Conservation (phyloP, 108 stramenopile species). For the Cyclostephanos invisitatus region DNA sequence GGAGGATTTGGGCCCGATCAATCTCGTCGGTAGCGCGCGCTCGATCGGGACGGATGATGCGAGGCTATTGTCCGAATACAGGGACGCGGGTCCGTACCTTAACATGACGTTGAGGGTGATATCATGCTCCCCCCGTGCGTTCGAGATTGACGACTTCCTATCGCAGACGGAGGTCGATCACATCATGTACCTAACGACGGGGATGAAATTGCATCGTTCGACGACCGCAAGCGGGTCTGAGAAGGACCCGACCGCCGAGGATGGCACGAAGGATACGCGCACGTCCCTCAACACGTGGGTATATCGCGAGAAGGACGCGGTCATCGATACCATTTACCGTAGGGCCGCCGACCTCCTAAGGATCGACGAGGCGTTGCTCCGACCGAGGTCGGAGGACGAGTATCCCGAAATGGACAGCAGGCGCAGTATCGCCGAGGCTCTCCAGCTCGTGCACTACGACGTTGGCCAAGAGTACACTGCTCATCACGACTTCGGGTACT, state of each 20-base stretch:
- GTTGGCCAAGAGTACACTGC: constrained; percentile 82
- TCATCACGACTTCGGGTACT: constrained; percentile 89
- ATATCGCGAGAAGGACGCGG: constrained; percentile 56
- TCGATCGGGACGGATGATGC: constrained; percentile 52
- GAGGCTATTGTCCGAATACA: constrained; percentile 62
- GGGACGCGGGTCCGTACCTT: constrained; percentile 43
- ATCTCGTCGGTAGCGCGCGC: constrained; percentile 26
- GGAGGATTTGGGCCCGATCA: constrained; percentile 43
- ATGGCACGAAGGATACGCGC: constrained; percentile 58
- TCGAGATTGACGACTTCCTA: constrained; percentile 87
- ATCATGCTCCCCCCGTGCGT: constrained; percentile 77
- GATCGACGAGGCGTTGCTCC: constrained; percentile 79
- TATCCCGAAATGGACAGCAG: constrained; percentile 50
- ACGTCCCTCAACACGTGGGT: constrained; percentile 89
- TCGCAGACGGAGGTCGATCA: constrained; percentile 81
- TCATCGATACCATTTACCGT: constrained; percentile 88
- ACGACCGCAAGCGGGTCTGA: constrained; percentile 55
- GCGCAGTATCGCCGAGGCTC: constrained; percentile 63
- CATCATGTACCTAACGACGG: constrained; percentile 71
- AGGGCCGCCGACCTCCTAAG: constrained; percentile 83
- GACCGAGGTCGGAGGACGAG: constrained; percentile 55
- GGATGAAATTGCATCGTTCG: constrained; percentile 49
- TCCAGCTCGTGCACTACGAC: constrained; percentile 91
- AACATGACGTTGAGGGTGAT: constrained; percentile 82
- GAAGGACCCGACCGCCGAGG: constrained; percentile 14